Percentiles rank a stretch among this genome's conserved stretches.
Evolutionary conservation across 192 early-diverging fungal genomes (phyloP).

Genomic region (Gaertneriomyces sp.): DNA sequence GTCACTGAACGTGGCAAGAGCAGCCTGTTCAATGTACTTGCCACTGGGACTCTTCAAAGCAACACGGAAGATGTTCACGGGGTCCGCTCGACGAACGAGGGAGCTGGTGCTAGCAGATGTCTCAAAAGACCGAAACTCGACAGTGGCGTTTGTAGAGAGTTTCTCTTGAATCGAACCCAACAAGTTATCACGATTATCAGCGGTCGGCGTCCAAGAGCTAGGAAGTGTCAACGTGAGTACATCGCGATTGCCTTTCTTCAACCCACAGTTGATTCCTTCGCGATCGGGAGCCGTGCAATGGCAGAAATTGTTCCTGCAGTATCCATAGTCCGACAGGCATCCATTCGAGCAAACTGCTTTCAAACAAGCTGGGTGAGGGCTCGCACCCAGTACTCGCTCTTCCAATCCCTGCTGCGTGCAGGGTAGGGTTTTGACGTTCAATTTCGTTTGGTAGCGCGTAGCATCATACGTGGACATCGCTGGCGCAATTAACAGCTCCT

Average conservation of each 20-base stretch:
- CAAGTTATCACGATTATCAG: conserved; percentile 2
- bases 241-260: conserved; percentile 7
- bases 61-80: neutral
- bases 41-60: neutral
- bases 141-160: too few species aligned
- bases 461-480: neutral
- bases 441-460: neutral
- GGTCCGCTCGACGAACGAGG: neutral
- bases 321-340: conserved; percentile 15
- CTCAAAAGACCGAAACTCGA: too few species aligned
- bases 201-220: neutral
- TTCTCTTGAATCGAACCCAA: neutral
- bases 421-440: conserved; percentile 3
- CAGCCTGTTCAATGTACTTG: neutral
- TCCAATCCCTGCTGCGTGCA: conserved; percentile 10
- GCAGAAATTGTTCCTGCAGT: conserved; percentile 10
- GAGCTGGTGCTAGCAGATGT: neutral
- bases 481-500: neutral
- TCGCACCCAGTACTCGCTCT: conserved; percentile 1
- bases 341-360: conserved; percentile 4
- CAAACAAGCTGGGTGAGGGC: conserved; percentile 1
- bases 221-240: conserved; percentile 4
- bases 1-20: too few species aligned
- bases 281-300: conserved; percentile 6
- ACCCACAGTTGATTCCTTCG: conserved; percentile 19